phyloP scores from a whole-genome alignment of 345 rosid species.

The Anastatica hierochuntica region DNA sequence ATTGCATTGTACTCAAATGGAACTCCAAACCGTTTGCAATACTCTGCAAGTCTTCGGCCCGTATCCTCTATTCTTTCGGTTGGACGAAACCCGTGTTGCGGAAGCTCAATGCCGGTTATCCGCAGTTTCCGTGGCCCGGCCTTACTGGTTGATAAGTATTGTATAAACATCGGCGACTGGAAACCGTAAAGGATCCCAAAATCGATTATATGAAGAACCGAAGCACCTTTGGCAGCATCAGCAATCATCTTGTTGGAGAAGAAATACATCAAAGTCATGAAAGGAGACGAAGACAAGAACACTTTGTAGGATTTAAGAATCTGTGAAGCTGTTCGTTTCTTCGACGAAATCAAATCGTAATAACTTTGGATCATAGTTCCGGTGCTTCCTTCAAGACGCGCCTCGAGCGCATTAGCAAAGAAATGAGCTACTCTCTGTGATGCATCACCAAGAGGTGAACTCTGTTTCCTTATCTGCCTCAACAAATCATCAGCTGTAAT shows the following conservation, averaged over 20 bases:
- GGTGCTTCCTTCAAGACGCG: constrained; percentile 41
- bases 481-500: constrained; percentile 62
- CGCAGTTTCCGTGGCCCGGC: constrained; percentile 59
- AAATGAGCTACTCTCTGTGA: constrained; percentile 73
- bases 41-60: constrained; percentile 50
- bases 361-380: constrained; percentile 32
- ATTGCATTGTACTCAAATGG: constrained; percentile 66
- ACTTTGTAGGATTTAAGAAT: constrained; percentile 47
- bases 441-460: constrained; percentile 61
- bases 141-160: constrained; percentile 31
- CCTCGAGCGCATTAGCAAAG: constrained; percentile 79
- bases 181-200: constrained; percentile 80
- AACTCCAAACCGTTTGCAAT: constrained; percentile 62
- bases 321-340: constrained; percentile 49
- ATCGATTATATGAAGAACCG: constrained; percentile 68
- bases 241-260: constrained; percentile 44
- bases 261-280: constrained; percentile 45
- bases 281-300: constrained; percentile 45
- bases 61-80: constrained; percentile 59
- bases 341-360: constrained; percentile 22
- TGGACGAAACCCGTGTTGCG: constrained; percentile 65
- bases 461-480: constrained; percentile 64
- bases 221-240: constrained; percentile 39
- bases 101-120: constrained; percentile 80
- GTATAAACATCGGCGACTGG: constrained; percentile 83